phyloP scores from a whole-genome alignment of 495 filamentous ascomycete genomes.

The Annulohypoxylon maeteangense region DNA sequence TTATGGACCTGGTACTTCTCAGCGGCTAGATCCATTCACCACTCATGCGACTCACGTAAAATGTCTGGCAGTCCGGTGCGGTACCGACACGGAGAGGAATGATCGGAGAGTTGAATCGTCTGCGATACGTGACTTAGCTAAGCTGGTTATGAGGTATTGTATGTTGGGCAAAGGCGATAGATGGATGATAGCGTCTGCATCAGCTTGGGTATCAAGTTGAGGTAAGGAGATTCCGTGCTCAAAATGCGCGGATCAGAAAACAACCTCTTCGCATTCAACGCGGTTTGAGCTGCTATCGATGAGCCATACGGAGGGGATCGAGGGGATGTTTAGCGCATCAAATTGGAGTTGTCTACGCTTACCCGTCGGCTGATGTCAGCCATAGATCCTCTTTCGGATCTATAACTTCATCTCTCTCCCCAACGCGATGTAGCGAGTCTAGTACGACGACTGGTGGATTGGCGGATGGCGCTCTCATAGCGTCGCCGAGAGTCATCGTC shows the following conservation, averaged over 20 bases:
- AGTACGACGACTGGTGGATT: conserved; percentile 52
- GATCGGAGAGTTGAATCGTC: conserved; percentile 55
- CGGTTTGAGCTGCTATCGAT: background rate
- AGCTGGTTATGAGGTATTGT: background rate
- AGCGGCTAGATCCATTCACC: background rate
- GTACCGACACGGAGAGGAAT: conserved; percentile 56
- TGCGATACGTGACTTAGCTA: conserved; percentile 33
- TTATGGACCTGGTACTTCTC: conserved; percentile 51
- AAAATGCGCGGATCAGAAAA: background rate
- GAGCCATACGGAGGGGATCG: background rate
- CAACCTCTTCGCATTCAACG: background rate
- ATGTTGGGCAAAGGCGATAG: background rate
- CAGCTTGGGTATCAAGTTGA: background rate
- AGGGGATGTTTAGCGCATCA: conserved; percentile 2
- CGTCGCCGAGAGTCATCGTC: conserved; percentile 52
- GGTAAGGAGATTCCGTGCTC: background rate
- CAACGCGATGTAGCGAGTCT: conserved; percentile 42
- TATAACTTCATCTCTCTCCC: conserved; percentile 37
- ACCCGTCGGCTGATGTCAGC: conserved; percentile 59
- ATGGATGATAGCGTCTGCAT: background rate
- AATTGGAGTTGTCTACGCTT: conserved; percentile 31
- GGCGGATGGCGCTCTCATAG: conserved; percentile 54
- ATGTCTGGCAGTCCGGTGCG: conserved; percentile 49
- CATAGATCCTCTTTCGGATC: conserved; percentile 60
- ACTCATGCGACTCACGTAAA: conserved; percentile 49